These are phyloP conservation scores for Sugiyamaella pinicola DNA, from an alignment of 1,139 yeast species.

Conservation along the genomic window DNA sequence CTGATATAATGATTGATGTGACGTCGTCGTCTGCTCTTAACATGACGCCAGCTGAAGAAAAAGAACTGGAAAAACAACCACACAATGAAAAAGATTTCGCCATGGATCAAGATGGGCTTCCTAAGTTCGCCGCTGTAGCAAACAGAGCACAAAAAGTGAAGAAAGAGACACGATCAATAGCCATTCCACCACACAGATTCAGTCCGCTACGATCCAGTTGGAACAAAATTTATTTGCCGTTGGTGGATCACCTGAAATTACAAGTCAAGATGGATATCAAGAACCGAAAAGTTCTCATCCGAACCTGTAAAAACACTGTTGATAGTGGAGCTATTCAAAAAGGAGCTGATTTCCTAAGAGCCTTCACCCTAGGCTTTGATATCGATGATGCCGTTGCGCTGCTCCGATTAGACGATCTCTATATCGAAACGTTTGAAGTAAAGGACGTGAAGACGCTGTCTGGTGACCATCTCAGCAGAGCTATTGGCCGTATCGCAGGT, in stretches of 20 bases:
- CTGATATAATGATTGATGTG: constrained; percentile 69
- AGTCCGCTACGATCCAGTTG: constrained; percentile 86
- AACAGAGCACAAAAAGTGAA: constrained; percentile 69
- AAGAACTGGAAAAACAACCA: constrained; percentile 31
- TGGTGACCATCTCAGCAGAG: constrained; percentile 97
- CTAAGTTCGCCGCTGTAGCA: constrained; percentile 78
- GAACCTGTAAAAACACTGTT: constrained; percentile 78
- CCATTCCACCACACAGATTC: constrained; percentile 97
- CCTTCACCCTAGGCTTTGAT: constrained; percentile 94
- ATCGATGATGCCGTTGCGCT: constrained; percentile 96
- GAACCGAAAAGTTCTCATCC: constrained; percentile 81
- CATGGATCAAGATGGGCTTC: constrained; percentile 88
- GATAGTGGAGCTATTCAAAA: constrained; percentile 95
- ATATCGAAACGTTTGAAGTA: constrained; percentile 94
- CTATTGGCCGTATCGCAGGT: constrained; percentile 99
- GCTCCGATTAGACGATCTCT: constrained; percentile 88
- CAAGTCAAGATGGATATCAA: constrained; percentile 95
- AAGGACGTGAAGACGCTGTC: constrained; percentile 94
- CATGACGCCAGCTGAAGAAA: constrained; percentile 32
- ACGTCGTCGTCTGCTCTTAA: constrained; percentile 47
- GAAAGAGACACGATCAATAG: constrained; percentile 81
- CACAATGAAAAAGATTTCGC: constrained; percentile 46
- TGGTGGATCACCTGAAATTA: constrained; percentile 88
- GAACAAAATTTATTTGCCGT: constrained; percentile 93
- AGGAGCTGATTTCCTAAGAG: constrained; percentile 95